These are phyloP conservation scores for Ailanthus altissimus DNA, from an alignment of 345 rosid genomes.

Conservation along the genomic window DNA sequence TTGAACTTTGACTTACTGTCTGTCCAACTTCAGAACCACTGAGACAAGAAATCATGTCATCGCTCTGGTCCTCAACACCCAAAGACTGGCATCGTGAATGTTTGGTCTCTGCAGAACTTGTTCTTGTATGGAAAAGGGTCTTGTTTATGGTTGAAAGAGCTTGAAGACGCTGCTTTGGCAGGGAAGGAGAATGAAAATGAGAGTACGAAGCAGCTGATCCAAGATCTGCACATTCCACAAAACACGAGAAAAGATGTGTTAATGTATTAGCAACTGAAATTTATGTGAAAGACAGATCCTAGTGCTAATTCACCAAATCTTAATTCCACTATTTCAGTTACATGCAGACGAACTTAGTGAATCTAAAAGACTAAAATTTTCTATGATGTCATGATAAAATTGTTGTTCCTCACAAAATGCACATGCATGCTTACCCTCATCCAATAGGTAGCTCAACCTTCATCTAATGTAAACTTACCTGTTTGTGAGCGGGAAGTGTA, in stretches of 20 bases:
- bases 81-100: slow-evolving; percentile 51
- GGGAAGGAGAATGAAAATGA: slow-evolving; percentile 48
- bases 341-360: not conserved
- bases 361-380: not conserved
- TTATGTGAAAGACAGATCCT: not conserved
- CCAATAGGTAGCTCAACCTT: not conserved
- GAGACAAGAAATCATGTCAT: slow-evolving; percentile 35
- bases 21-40: slow-evolving; percentile 38
- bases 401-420: not conserved
- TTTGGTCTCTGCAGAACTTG: slow-evolving; percentile 36
- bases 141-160: slow-evolving; percentile 65
- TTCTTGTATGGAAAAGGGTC: slow-evolving; percentile 36
- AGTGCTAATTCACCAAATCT: not conserved
- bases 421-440: not conserved
- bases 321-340: not conserved
- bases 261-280: not conserved
- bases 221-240: slow-evolving; percentile 36
- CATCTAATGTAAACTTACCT: slow-evolving; percentile 37
- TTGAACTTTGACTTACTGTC: slow-evolving; percentile 37
- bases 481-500: slow-evolving; percentile 39
- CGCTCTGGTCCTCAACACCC: slow-evolving; percentile 41
- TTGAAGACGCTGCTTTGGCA: slow-evolving; percentile 57
- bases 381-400: not conserved
- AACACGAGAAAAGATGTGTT: slow-evolving; percentile 7
- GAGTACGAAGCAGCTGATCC: slow-evolving; percentile 44